These are phyloP conservation scores for Fusarium veterinarium DNA, from an alignment of 2,329 filamentous ascomycete genomes.

Conservation along the genomic window DNA sequence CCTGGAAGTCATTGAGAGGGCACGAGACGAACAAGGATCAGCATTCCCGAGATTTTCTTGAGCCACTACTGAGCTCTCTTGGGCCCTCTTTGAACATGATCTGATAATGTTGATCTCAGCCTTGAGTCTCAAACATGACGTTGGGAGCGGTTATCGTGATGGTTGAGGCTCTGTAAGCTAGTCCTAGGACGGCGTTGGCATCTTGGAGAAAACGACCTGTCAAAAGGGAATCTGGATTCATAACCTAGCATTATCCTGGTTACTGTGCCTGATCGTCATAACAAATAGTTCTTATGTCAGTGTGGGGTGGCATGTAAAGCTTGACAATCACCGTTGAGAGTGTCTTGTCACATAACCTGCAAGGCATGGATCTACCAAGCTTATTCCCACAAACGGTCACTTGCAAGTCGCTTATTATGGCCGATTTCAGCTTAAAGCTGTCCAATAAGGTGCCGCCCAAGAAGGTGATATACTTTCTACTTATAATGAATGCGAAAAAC, in stretches of 20 bases:
- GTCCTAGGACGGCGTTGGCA: neutral
- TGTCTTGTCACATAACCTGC: neutral
- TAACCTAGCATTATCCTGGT: neutral
- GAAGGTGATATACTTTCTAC: neutral
- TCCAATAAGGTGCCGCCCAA: neutral
- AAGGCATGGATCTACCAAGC: slow-evolving; percentile 22
- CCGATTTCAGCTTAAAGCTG: neutral
- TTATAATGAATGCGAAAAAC: neutral
- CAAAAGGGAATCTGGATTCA: neutral
- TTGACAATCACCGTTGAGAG: slow-evolving; percentile 4
- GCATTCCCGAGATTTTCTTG: neutral
- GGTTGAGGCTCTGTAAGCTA: neutral
- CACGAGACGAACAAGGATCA: neutral
- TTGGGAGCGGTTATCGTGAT: neutral
- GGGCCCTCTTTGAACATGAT: neutral
- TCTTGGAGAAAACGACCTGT: neutral
- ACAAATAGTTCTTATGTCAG: neutral
- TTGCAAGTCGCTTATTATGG: neutral
- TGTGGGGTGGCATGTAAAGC: neutral
- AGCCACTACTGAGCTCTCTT: no score
- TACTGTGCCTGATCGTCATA: slow-evolving; percentile 5
- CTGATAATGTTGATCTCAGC: neutral
- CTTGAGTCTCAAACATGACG: neutral
- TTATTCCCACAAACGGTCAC: neutral
- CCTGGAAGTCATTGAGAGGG: no score